Evolutionary conservation across 768 basidiomycete species (phyloP), one percentile per base, ranked within the genome.

Genomic region (Rhodotorula sphaerocarpa): DNA sequence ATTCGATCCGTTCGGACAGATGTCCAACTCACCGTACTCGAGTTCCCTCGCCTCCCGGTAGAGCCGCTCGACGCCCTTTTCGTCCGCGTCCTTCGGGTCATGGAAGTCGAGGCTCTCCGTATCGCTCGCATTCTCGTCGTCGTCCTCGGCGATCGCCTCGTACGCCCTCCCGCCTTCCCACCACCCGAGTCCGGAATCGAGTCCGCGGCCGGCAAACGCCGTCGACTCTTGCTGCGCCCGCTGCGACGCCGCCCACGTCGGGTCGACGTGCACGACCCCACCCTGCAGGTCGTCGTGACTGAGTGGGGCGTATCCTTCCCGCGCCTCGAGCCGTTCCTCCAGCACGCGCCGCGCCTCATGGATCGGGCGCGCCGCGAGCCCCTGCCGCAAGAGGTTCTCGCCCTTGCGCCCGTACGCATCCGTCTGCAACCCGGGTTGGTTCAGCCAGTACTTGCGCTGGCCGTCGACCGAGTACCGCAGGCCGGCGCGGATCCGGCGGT

Each of bases 391-490:
- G 39, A 51, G 6, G n/a, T 31, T 31, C 11, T 51, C 50, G 16
- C 70, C 48, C 47, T 33, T 31, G 45, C 46, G 63, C 50, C 34
- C 25, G 80, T 79, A 18, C 77, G 78, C 50, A 79, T 73, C 44
- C 73, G 76, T 58, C 25, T 51, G 33, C 5, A 14, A n/a, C n/a
- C 50, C 50, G 0, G 83, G 81, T 70, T 84, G 83, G 0, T 92
- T 90, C 14, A 99, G 79, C 95, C 95, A 99, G 75, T 99, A 99
- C 76, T 99, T 99, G 59, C 80, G 79, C 73, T 84, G 82, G 2
- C 93, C 95, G n/a, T 90, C 90, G 57, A 86, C 82, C 50, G 84
- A 83, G 72, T 99, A 99, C 28, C 95, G 81, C 42, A 99, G 78
- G 2, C 95, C 95, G 0, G 95, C 95, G 46, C 85, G 80, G 59